Base-by-base conservation (phyloP, 352 stramenopile species). In the Phytophthora rubi region DNA sequence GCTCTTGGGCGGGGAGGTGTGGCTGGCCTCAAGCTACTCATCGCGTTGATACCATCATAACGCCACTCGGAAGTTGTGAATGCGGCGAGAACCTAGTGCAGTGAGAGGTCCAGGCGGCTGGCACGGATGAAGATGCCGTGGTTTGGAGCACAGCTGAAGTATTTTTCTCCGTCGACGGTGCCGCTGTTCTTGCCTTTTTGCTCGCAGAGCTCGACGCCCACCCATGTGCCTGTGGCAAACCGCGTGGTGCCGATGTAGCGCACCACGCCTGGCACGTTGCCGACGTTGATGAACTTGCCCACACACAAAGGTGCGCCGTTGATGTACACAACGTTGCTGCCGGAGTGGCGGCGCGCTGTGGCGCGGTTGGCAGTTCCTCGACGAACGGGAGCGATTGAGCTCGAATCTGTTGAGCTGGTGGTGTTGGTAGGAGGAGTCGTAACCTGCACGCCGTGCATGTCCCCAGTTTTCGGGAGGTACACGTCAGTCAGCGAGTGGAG, bases 51-150 rank as follows among this genome's bases (percentile, higher is more conserved):
- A 70, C 60, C 65, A 73, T 73, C 35, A 67, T 70, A 66, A 53
- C 21, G 53, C 53, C 65, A 69, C 59, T 70, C 26, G 70, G 55
- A 64, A 66, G 39, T 21, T 73, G 48, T 54, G 9, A 48, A 56
- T 26, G 15, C 15, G 3, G 58, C 13, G 21, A 6, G 16, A 33
- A 66, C 13, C 58, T 65, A 76, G 10, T 76, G 57, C 58, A 78
- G 23, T 18, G 65, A 71, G 45, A 86, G 66, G 48, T 90, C 81
- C 32, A 90, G 75, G 6, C 79, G 78, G 32, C 85, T 85, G 48
- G 85, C 76, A 32, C 83, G 85, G 35, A 93, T 85, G 63, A 93
- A 92, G 49, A 94, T 86, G 28, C 85, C 83, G 53, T 91, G 82
- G 52, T 83, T 66, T 10, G 65, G 54, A 6, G 79, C 52, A 47